Evolutionary conservation across 2,329 filamentous ascomycete species (phyloP), one percentile per base, ranked within the genome.

Genomic region (Epichloe gansuensis): DNA sequence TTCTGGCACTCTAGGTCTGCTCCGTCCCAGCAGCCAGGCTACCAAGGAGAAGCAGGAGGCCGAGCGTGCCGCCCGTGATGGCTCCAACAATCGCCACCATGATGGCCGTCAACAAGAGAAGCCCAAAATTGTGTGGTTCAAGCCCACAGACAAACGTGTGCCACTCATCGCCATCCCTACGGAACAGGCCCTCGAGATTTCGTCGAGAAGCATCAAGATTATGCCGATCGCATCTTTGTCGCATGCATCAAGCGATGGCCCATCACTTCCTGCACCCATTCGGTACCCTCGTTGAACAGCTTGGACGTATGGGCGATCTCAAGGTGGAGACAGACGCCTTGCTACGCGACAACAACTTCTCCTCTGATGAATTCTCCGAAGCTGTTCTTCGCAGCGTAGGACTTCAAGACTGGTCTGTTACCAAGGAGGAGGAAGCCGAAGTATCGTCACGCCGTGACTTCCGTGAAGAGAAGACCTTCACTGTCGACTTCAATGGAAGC

Each of bases 111-210:
- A 70, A 51, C 90, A 94, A 67, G 93, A 98, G 58, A 96, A 96
- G 73, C 93, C 93, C 57, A 98, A 98, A 82, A 98, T 98, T 71
- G 93, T 98, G 43, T 98, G 93, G 93, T 98, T 98, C 76, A 98
- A 98, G 77, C 93, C 93, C 54, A 98, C 93, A 1, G 93, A 98
- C 72, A 97, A 98, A 80, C 89, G 93, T 65, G 93, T 98, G 47
- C 93, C 93, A 48, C 77, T 98, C 59, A 98, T 98, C 69, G 93
- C 93, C 51, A 98, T 98, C 58, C 93, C 93, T 1, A 98, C 93
- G 3, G 93, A 98, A 69, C 93, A 98, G 72, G 93, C 8, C 93
- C 93, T 21, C 86, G 90, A 38, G 93, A 97, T 71, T 98, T 98
- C 63, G 93, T 98, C 31, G 93, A 98, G 75, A 95, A 93, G 70